phyloP scores from a whole-genome alignment of 1,284 basidiomycete genomes.

The Apiotrichum laibachii region DNA sequence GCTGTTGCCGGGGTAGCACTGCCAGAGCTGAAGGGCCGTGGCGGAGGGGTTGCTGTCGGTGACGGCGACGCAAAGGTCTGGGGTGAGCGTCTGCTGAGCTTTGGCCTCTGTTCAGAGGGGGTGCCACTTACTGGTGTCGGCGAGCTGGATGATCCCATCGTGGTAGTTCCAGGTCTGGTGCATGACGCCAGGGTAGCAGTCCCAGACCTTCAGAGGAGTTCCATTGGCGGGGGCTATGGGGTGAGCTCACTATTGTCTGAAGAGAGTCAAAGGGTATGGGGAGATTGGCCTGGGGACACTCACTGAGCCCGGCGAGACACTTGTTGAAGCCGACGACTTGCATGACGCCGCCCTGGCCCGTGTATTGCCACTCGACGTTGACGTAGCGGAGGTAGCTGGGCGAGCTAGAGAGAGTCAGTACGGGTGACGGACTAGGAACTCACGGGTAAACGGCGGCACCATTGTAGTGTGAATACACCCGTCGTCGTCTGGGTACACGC shows the following conservation, averaged over 20 bases:
- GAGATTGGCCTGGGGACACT: no score
- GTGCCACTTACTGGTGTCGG: not conserved
- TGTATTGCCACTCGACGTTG: not conserved
- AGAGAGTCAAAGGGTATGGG: not conserved
- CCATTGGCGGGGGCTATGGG: constrained; percentile 17
- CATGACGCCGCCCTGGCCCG: not conserved
- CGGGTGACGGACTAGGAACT: not conserved
- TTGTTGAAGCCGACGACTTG: not conserved
- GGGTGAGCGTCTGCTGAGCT: not conserved
- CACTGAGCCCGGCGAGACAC: constrained; percentile 3
- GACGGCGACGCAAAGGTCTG: constrained; percentile 8
- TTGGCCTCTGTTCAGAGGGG: not conserved
- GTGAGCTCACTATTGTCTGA: not conserved
- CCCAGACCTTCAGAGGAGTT: constrained; percentile 32
- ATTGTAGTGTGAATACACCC: no score
- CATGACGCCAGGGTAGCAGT: constrained; percentile 12
- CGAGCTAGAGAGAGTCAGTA: not conserved
- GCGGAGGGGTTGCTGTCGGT: not conserved
- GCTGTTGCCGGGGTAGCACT: not conserved
- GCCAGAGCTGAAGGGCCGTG: constrained; percentile 7
- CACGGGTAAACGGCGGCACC: not conserved
- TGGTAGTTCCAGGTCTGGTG: constrained; percentile 14
- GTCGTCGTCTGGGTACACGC: no score
- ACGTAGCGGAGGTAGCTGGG: constrained; percentile 7
- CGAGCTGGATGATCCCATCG: constrained; percentile 5